Percentiles rank a stretch among this genome's conserved stretches.
Evolutionary conservation across 208 protist species (phyloP).

Genomic region (Leishmania aethiopica): DNA sequence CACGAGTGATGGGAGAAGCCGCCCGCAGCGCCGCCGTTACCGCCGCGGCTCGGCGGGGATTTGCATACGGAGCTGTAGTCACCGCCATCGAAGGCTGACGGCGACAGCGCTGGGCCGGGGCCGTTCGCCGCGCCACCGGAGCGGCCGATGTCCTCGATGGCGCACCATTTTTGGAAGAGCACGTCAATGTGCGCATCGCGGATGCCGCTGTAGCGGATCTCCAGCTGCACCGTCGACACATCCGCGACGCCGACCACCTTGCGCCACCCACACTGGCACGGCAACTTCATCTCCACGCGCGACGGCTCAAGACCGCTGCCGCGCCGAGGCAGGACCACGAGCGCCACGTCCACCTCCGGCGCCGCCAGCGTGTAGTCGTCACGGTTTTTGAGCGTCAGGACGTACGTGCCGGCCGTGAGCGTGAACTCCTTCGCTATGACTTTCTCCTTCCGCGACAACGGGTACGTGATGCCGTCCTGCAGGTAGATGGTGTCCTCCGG

Average conservation of each 20-base stretch:
- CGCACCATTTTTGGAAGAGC: slow-evolving; percentile 51
- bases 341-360: slow-evolving; percentile 46
- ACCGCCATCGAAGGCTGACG: slow-evolving; percentile 28
- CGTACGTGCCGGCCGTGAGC: slow-evolving; percentile 68
- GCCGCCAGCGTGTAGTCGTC: slow-evolving; percentile 79
- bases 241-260: slow-evolving; percentile 58
- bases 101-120: slow-evolving; percentile 16
- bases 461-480: slow-evolving; percentile 44
- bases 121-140: not conserved
- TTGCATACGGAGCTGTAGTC: slow-evolving; percentile 7
- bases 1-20: slow-evolving; percentile 1
- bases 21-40: not conserved
- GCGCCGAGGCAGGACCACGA: slow-evolving; percentile 45
- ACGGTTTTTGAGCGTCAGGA: slow-evolving; percentile 69
- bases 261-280: slow-evolving; percentile 65
- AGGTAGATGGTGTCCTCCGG: slow-evolving; percentile 52
- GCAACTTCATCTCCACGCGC: slow-evolving; percentile 44
- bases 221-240: slow-evolving; percentile 40
- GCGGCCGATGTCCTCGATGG: slow-evolving; percentile 17
- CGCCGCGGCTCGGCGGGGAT: slow-evolving; percentile 3
- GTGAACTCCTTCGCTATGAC: slow-evolving; percentile 45
- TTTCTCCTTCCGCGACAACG: slow-evolving; percentile 52
- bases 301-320: slow-evolving; percentile 33
- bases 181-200: slow-evolving; percentile 80
- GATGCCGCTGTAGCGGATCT: slow-evolving; percentile 55